Percentiles rank a stretch among this genome's conserved stretches.
These are phyloP conservation scores for Coccomyxa subellipsoidea DNA, from an alignment of 163 green algal species.

Conservation along the genomic window DNA sequence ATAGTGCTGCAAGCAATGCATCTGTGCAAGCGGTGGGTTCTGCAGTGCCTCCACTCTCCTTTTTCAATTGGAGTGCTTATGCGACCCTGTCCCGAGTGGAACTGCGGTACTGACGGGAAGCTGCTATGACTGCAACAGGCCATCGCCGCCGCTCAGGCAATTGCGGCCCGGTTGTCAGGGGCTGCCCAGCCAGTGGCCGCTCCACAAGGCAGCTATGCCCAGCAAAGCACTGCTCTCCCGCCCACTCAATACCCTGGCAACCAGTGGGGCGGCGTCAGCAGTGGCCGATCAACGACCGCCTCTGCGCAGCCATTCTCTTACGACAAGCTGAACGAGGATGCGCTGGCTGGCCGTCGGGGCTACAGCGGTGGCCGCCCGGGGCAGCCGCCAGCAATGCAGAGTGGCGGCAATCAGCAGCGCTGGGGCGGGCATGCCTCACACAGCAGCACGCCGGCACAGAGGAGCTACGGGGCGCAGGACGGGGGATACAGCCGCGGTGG, in stretches of 20 bases:
- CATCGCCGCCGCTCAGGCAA: constrained; percentile 50
- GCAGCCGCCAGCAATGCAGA: neutral
- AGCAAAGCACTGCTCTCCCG: neutral
- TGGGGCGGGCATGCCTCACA: neutral
- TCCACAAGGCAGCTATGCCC: neutral
- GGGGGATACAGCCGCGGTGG: neutral
- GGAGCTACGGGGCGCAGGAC: neutral
- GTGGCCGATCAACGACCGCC: neutral
- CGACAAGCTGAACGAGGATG: neutral
- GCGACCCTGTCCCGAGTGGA: neutral
- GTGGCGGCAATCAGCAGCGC: neutral
- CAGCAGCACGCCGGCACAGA: neutral
- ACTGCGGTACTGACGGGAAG: neutral
- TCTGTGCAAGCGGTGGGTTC: neutral
- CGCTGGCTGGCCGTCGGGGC: neutral
- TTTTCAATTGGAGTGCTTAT: neutral
- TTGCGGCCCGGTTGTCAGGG: constrained; percentile 57
- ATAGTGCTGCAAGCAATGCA: constrained; percentile 16
- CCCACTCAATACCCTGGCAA: neutral
- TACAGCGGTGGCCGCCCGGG: neutral
- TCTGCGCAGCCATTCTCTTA: neutral
- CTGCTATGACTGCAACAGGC: constrained; percentile 24
- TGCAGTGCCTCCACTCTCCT: neutral
- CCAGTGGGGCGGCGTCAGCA: neutral
- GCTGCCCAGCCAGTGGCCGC: neutral